These are phyloP conservation scores for Inonotus hispidus DNA, from an alignment of 1,284 basidiomycete genomes.

Conservation along the genomic window DNA sequence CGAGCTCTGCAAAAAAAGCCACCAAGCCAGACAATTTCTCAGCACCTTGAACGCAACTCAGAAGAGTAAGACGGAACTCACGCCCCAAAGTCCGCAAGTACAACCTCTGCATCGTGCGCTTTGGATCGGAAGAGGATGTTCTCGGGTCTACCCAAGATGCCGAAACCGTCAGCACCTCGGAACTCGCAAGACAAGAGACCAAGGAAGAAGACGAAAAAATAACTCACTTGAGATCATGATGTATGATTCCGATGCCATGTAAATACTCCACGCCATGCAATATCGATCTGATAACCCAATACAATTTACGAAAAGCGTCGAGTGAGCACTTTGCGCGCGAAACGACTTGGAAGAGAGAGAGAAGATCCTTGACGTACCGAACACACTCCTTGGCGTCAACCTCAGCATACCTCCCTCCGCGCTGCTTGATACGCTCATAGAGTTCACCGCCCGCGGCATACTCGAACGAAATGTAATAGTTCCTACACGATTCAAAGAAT, in stretches of 20 bases:
- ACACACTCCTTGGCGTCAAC: constrained; percentile 11
- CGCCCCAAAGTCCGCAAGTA: constrained; percentile 17
- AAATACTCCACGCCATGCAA: constrained; percentile 16
- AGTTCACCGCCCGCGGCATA: constrained; percentile 87
- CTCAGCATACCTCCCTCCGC: constrained; percentile 23
- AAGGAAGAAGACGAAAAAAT: neutral
- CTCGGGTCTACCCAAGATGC: constrained; percentile 5
- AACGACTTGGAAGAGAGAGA: neutral
- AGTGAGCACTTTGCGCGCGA: neutral
- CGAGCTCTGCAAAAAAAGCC: constrained; percentile 3
- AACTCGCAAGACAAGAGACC: neutral
- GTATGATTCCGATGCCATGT: constrained; percentile 14
- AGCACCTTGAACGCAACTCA: neutral
- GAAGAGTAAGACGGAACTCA: neutral
- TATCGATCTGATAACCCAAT: constrained; percentile 7
- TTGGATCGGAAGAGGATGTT: constrained; percentile 15
- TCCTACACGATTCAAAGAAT: constrained; percentile 87
- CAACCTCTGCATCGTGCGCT: constrained; percentile 13
- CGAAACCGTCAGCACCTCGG: neutral
- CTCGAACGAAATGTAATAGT: constrained; percentile 90
- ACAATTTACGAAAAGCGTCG: neutral
- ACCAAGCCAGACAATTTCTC: neutral
- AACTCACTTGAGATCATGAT: constrained; percentile 17
- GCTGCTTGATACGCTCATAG: constrained; percentile 77
- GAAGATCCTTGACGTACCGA: constrained; percentile 5